Evolutionary conservation across 495 filamentous ascomycete genomes (phyloP).

Genomic region (Ascobolus immersus): DNA sequence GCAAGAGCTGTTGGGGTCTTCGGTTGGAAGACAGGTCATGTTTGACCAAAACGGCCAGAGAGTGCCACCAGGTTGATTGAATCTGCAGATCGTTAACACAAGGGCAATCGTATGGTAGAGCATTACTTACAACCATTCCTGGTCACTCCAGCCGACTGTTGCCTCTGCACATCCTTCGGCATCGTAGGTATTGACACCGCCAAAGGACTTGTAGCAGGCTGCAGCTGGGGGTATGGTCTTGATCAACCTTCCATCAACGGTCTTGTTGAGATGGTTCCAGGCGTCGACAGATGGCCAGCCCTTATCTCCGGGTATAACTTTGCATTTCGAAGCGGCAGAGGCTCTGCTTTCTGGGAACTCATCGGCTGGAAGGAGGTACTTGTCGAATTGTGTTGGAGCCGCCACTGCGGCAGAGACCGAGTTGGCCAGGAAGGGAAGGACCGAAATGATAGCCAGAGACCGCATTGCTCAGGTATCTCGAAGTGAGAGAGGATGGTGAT

Average conservation of each 20-base stretch:
- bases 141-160: constrained; percentile 5
- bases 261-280: constrained; percentile 23
- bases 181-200: constrained; percentile 22
- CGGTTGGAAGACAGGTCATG: constrained; percentile 17
- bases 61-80: constrained; percentile 5
- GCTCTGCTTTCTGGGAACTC: too few species aligned
- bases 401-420: too few species aligned
- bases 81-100: too few species aligned
- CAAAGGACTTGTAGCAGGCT: constrained; percentile 32
- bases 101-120: too few species aligned
- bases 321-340: too few species aligned
- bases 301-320: constrained; percentile 22
- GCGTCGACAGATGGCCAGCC: constrained; percentile 22
- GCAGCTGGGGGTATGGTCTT: constrained; percentile 26
- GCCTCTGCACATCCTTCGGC: constrained; percentile 17
- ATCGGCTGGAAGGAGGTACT: too few species aligned
- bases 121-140: constrained; percentile 7
- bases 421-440: too few species aligned
- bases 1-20: constrained; percentile 18
- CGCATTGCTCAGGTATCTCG: too few species aligned
- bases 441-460: too few species aligned
- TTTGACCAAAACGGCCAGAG: constrained; percentile 24
- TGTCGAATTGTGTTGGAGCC: too few species aligned
- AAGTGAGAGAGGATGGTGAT: too few species aligned
- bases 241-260: constrained; percentile 24